phyloP scores from a whole-genome alignment of 1,284 basidiomycete species.

The Cystobasidium slooffiae region DNA sequence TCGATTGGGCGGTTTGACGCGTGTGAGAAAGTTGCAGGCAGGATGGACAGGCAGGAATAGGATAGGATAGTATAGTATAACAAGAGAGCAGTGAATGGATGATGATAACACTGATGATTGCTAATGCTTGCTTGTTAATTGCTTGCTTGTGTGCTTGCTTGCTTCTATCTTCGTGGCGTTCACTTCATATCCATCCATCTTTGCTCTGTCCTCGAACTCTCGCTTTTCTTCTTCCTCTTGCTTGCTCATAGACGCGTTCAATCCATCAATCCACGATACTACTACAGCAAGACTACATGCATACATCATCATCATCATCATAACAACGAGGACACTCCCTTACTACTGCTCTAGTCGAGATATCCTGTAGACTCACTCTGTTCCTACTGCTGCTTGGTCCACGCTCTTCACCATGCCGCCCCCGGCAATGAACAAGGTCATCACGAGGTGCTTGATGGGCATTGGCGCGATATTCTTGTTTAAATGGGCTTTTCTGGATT shows the following conservation, averaged over 20 bases:
- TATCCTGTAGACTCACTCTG: too few relatives aligned
- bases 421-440: conserved; percentile 31
- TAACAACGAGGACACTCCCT: too few relatives aligned
- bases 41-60: background rate
- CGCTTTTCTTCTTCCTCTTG: background rate
- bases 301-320: too few relatives aligned
- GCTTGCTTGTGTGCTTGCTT: background rate
- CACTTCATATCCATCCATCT: background rate
- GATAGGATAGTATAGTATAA: background rate
- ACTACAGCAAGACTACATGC: background rate
- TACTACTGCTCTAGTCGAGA: too few relatives aligned
- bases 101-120: too few relatives aligned
- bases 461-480: conserved; percentile 34
- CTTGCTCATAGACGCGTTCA: conserved; percentile 1
- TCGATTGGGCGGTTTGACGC: conserved; percentile 4
- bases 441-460: conserved; percentile 29
- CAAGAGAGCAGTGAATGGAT: too few relatives aligned
- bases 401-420: conserved; percentile 15
- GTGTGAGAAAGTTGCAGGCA: background rate
- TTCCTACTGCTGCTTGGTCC: too few relatives aligned
- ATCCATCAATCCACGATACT: background rate
- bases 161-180: background rate
- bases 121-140: too few relatives aligned
- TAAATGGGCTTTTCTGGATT: conserved; percentile 39
- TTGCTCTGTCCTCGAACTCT: background rate